Evolutionary conservation across 1,139 yeast species (phyloP).

Genomic region (Kodamaea fungicola): DNA sequence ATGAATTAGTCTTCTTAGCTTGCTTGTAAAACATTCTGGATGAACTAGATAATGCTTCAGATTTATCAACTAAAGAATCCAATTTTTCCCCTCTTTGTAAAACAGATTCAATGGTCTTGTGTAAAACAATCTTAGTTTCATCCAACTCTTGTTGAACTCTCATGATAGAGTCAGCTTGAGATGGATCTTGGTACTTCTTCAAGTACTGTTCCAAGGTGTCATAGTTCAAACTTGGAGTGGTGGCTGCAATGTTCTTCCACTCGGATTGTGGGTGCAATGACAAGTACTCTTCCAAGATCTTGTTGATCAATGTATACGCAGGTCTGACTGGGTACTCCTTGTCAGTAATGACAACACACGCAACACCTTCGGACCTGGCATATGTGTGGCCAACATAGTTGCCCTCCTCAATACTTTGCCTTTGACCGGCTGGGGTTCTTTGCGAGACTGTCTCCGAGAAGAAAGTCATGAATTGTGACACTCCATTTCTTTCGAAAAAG

Average conservation of each 20-base stretch:
- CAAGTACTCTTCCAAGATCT: constrained; percentile 85
- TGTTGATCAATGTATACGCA: constrained; percentile 91
- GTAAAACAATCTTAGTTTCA: constrained; percentile 94
- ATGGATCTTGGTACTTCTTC: constrained; percentile 89
- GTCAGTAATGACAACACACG: constrained; percentile 92
- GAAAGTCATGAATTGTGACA: constrained; percentile 90
- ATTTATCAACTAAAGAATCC: constrained; percentile 90
- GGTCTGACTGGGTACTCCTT: constrained; percentile 96
- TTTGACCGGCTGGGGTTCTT: constrained; percentile 83
- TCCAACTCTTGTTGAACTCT: constrained; percentile 96
- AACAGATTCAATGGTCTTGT: constrained; percentile 92
- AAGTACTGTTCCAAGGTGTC: constrained; percentile 68
- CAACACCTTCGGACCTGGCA: constrained; percentile 83
- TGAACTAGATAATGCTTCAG: constrained; percentile 85
- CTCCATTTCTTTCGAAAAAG: constrained; percentile 77
- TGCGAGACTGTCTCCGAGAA: constrained; percentile 87
- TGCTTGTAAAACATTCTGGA: constrained; percentile 95
- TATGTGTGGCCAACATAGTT: constrained; percentile 90
- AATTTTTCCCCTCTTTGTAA: constrained; percentile 94
- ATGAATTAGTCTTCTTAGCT: constrained; percentile 95
- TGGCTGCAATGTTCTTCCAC: constrained; percentile 59
- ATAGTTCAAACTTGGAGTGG: constrained; percentile 49
- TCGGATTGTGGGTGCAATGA: constrained; percentile 73
- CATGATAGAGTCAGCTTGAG: constrained; percentile 95
- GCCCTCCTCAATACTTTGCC: constrained; percentile 94